These are phyloP conservation scores for Wallemia ichthyophaga DNA, from an alignment of 1,284 basidiomycete genomes.

Conservation along the genomic window DNA sequence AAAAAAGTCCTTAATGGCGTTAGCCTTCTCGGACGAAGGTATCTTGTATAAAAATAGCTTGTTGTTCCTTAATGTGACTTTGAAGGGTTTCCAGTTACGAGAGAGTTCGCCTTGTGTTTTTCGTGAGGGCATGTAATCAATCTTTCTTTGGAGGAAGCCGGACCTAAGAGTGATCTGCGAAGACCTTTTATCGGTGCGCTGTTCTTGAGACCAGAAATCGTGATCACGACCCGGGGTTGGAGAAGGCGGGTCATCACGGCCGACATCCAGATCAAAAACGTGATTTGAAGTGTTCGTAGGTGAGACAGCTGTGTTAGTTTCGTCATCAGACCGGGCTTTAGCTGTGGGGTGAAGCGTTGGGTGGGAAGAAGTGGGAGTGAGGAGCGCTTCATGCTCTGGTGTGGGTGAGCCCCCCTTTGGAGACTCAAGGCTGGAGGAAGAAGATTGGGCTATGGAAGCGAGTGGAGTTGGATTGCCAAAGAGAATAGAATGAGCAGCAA, in stretches of 20 bases:
- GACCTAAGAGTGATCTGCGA: constrained; percentile 44
- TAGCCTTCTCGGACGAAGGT: constrained; percentile 27
- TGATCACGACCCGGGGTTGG: background rate
- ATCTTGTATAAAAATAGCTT: constrained; percentile 57
- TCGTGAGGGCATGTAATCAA: constrained; percentile 20
- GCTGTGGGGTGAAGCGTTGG: background rate
- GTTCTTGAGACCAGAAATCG: background rate
- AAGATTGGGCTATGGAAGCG: background rate
- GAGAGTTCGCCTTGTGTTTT: constrained; percentile 16
- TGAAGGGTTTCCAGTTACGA: constrained; percentile 53
- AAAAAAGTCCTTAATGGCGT: constrained; percentile 37
- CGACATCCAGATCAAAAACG: background rate
- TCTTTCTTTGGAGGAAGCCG: constrained; percentile 39
- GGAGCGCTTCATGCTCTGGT: background rate
- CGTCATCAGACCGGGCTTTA: background rate
- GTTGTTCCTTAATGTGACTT: constrained; percentile 42
- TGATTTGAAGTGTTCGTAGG: background rate
- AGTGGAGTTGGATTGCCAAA: background rate
- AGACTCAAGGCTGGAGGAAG: background rate
- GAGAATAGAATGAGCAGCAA: background rate
- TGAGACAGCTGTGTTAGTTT: background rate
- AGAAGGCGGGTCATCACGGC: background rate
- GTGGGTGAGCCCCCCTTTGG: background rate
- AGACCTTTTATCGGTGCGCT: constrained; percentile 21
- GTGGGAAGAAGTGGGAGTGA: background rate